phyloP scores from a whole-genome alignment of 176 grass and related monocot genomes.

The Oryza nivara region DNA sequence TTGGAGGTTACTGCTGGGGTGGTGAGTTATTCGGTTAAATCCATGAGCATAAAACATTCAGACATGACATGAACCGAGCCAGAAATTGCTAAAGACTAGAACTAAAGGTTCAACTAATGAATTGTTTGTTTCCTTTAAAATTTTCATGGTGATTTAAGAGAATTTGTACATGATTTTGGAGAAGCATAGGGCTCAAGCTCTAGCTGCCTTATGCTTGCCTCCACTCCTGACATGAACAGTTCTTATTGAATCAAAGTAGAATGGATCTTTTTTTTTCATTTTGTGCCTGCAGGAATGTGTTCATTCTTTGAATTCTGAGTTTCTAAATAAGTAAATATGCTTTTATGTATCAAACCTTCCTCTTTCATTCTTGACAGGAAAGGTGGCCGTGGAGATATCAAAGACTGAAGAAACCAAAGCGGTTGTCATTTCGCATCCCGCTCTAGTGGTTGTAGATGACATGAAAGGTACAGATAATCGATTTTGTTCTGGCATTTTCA shows the following conservation, averaged over 20 bases:
- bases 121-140: too few species aligned
- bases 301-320: not conserved
- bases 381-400: constrained; percentile 64
- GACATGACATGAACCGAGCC: too few species aligned
- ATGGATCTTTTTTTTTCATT: not conserved
- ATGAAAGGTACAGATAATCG: constrained; percentile 41
- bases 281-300: not conserved
- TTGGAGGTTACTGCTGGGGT: constrained; percentile 78
- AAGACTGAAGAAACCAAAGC: constrained; percentile 56
- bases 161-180: too few species aligned
- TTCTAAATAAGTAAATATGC: not conserved
- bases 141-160: too few species aligned
- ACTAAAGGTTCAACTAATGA: too few species aligned
- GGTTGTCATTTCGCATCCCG: constrained; percentile 64
- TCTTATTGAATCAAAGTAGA: not conserved
- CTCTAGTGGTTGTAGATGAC: constrained; percentile 58
- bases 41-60: too few species aligned
- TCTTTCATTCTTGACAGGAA: constrained; percentile 30
- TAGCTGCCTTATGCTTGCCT: too few species aligned
- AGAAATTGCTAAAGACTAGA: too few species aligned
- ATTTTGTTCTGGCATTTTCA: not conserved
- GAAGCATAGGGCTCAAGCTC: too few species aligned
- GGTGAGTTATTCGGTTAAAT: constrained; percentile 41
- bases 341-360: not conserved
- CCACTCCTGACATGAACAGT: not conserved